Evolutionary conservation across 1,284 basidiomycete genomes (phyloP).

Genomic region (Ustilago loliicola): DNA sequence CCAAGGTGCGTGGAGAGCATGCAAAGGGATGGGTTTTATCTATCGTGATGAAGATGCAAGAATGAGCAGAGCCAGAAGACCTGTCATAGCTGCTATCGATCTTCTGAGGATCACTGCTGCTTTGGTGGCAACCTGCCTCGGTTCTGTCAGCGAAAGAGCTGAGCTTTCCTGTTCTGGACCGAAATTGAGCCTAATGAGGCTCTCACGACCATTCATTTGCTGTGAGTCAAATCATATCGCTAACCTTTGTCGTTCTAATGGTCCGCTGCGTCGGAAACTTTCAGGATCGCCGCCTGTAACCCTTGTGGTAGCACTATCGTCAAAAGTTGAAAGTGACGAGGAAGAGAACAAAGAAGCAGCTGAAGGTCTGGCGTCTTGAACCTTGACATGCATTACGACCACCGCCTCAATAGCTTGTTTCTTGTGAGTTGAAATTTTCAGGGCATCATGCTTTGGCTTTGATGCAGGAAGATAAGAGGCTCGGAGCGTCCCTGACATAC

Average conservation of each 20-base stretch:
- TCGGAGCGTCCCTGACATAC: constrained; percentile 4
- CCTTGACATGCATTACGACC: constrained; percentile 8
- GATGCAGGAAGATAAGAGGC: constrained; percentile 9
- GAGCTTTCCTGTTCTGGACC: constrained; percentile 14
- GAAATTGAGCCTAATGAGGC: constrained; percentile 32
- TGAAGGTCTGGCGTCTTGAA: constrained; percentile 3
- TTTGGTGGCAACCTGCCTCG: background rate
- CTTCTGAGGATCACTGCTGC: background rate
- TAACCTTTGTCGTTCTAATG: background rate
- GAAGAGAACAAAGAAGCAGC: background rate
- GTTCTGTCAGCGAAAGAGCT: background rate
- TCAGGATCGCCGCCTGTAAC: background rate
- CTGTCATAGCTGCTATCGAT: background rate
- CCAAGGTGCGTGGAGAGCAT: too few relatives aligned
- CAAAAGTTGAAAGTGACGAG: background rate
- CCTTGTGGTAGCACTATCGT: background rate
- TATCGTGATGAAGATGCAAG: background rate
- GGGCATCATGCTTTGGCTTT: background rate
- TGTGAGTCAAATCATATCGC: background rate
- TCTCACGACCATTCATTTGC: background rate
- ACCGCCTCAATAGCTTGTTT: constrained; percentile 8
- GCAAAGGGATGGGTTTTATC: background rate
- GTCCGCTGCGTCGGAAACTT: background rate
- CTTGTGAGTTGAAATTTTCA: background rate
- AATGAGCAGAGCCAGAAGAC: background rate